Percentiles rank a stretch among this genome's conserved stretches.
Evolutionary conservation across 345 rosid species (phyloP).

Genomic region (Populus alba): DNA sequence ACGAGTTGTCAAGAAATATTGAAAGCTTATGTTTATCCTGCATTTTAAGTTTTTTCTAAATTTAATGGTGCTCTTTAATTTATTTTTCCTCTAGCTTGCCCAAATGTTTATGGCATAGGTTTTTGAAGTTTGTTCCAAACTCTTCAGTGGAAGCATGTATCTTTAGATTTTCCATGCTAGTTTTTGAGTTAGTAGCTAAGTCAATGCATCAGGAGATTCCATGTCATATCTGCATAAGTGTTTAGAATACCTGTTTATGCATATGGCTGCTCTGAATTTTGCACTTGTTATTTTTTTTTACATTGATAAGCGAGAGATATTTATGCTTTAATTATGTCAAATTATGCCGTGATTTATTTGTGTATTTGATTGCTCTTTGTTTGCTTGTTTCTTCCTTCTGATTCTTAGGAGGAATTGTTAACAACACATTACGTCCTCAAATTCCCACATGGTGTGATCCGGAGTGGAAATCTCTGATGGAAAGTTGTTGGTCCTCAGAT

Average conservation of each 20-base stretch:
- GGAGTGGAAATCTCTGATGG: conserved; percentile 93
- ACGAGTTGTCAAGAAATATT: neutral
- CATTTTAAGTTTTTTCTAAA: neutral
- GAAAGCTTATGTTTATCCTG: neutral
- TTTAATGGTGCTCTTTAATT: neutral
- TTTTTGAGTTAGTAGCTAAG: neutral
- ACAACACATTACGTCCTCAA: conserved; percentile 83
- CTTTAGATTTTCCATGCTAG: neutral
- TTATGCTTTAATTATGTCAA: neutral
- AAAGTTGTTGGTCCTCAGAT: conserved; percentile 84
- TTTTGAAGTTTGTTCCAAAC: neutral
- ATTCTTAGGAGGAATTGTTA: conserved; percentile 86
- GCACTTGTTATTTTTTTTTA: neutral
- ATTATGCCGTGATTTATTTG: neutral
- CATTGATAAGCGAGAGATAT: neutral
- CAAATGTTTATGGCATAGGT: neutral
- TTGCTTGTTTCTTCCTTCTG: neutral
- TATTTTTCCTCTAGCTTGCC: neutral
- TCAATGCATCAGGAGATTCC: no score
- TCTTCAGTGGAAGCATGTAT: neutral
- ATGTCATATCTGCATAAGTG: neutral
- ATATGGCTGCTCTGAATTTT: neutral
- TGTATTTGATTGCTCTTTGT: neutral
- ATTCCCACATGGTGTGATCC: conserved; percentile 98
- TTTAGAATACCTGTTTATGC: neutral